Base-by-base conservation (phyloP, 169 alveolate genomes). In the Eimeria zaria region DNA sequence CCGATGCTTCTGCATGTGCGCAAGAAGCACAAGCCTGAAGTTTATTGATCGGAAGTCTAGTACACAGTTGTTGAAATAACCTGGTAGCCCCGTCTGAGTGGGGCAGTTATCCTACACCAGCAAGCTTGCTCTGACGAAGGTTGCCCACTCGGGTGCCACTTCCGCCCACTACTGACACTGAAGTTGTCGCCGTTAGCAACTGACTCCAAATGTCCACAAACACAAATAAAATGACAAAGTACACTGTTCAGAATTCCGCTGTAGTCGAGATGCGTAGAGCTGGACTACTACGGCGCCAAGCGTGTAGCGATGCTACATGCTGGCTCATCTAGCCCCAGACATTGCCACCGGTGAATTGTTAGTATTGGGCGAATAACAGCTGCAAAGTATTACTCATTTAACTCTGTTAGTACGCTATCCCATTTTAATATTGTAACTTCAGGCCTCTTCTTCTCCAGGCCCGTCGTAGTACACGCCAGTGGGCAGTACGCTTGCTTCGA, bases 271-370 rank as follows among this genome's bases (percentile, higher is more conserved):
- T 71, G 11, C n/a, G 48, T 33, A 36, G 53, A 36, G 36, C 81
- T 71, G 81, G 33, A 71, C 24, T 16, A 71, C 81, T 36, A 2
- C 81, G 9, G 48, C 22, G 48, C 53, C 51, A n/a, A 18, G 81
- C 53, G 51, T 39, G 51, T 71, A 36, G 81, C 81, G 81, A 33
- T 51, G 81, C 51, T 71, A 18, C 53, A 51, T 18, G 7, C 81
- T 12, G 48, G 78, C 78, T n/a, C 48, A 69, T 69, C 78, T 69
- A 69, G 78, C 78, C 78, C 78, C 78, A 69, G 78, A 69, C 78
- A 69, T 33, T 33, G 48, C 44, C 44, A 12, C 78, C 78, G 33
- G 8, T 27, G 48, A 44, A 22, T 30, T 8, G 27, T 69, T 30
- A 69, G 46, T 7, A n/a, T 33, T 27, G 48, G 46, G 46, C 44